Conservation (phyloP, 2,329 filamentous ascomycete species). For the Scopulariopsis brevicaulis region DNA sequence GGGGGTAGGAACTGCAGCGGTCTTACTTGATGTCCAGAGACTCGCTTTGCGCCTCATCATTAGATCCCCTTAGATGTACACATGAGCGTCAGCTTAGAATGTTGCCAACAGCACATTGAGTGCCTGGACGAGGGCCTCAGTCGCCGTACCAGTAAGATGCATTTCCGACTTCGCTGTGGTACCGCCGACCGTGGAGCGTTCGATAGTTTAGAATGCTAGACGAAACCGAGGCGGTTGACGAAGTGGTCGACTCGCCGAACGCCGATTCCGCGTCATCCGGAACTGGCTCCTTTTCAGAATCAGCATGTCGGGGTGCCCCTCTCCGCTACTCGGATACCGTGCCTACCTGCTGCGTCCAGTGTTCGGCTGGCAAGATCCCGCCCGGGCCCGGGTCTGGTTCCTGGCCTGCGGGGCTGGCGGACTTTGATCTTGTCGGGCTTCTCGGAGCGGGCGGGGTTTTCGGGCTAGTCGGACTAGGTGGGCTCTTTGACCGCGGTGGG, state of each 20-base stretch:
- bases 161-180: slow-evolving; percentile 15
- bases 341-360: no score
- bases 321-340: no score
- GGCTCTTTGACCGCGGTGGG: no score
- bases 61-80: slow-evolving; percentile 4
- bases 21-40: slow-evolving; percentile 11
- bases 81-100: background rate
- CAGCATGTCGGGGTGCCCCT: no score
- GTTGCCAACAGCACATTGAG: background rate
- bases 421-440: no score
- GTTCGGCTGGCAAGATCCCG: no score
- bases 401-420: no score
- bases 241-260: background rate
- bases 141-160: slow-evolving; percentile 14
- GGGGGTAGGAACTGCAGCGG: background rate
- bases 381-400: no score
- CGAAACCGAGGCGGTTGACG: slow-evolving; percentile 16
- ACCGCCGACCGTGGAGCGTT: slow-evolving; percentile 17
- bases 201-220: slow-evolving; percentile 18
- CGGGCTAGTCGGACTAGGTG: no score
- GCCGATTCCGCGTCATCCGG: background rate
- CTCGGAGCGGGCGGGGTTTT: no score
- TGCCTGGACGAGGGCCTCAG: background rate
- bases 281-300: no score
- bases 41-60: slow-evolving; percentile 8